phyloP scores from a whole-genome alignment of 306 rosid genomes.

The Luffa acutangula region DNA sequence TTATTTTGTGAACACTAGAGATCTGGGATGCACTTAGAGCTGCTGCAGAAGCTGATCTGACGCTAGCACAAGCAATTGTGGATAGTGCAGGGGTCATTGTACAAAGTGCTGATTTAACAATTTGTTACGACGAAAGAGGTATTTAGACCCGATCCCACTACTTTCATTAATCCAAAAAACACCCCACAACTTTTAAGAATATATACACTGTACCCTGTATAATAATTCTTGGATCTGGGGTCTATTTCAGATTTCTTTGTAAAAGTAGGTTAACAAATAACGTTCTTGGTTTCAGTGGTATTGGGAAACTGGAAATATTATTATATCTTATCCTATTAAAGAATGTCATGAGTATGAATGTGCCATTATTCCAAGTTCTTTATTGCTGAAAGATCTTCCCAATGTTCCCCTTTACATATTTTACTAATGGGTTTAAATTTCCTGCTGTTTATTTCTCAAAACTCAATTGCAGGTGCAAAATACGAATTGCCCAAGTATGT shows the following conservation, averaged over 20 bases:
- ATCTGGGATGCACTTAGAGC: conserved; percentile 99
- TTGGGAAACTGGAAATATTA: background rate
- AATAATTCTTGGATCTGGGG: background rate
- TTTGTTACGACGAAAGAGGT: conserved; percentile 97
- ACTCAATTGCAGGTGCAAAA: conserved; percentile 69
- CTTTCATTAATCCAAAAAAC: background rate
- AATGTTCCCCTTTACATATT: background rate
- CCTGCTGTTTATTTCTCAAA: background rate
- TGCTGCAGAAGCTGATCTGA: conserved; percentile 87
- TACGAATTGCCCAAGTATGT: conserved; percentile 94
- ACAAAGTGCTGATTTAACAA: conserved; percentile 82
- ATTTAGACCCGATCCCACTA: background rate
- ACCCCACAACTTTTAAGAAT: background rate
- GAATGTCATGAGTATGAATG: background rate
- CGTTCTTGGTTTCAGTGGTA: background rate
- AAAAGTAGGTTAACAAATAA: too few species aligned
- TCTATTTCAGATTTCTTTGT: background rate
- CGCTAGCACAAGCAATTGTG: conserved; percentile 87
- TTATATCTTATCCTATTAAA: background rate
- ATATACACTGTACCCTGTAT: background rate
- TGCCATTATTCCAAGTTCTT: background rate
- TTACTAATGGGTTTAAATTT: background rate
- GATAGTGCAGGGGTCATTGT: conserved; percentile 96
- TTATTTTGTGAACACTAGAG: conserved; percentile 37
- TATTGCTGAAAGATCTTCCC: background rate